Conservation (phyloP, 2,329 filamentous ascomycete genomes). For the Cladosporium halotolerans region DNA sequence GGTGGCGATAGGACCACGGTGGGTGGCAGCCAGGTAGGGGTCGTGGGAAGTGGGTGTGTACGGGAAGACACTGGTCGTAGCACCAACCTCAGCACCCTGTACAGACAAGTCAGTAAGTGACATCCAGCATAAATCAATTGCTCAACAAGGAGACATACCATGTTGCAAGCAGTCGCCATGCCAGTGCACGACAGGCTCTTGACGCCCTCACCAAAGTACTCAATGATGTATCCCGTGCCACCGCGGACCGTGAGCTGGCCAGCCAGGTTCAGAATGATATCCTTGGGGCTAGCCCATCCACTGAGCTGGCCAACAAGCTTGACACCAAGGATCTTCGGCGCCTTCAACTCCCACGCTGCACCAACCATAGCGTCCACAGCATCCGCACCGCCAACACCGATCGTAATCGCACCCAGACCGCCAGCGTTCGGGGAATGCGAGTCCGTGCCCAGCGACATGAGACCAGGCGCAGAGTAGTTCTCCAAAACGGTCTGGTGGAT, state of each 20-base stretch:
- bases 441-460: constrained; percentile 99
- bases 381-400: constrained; percentile 94
- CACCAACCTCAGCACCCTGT: constrained; percentile 73
- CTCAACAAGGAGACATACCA: constrained; percentile 38
- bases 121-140: constrained; percentile 44
- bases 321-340: constrained; percentile 83
- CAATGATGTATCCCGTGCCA: constrained; percentile 89
- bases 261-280: constrained; percentile 85
- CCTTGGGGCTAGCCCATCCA: constrained; percentile 92
- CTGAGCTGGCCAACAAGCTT: constrained; percentile 74
- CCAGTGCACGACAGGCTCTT: constrained; percentile 85
- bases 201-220: constrained; percentile 74
- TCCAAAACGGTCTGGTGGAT: constrained; percentile 97
- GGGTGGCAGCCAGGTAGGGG: constrained; percentile 80
- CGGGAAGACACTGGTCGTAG: constrained; percentile 93
- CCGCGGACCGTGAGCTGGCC: constrained; percentile 82
- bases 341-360: constrained; percentile 95
- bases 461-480: constrained; percentile 92
- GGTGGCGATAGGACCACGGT: constrained; percentile 64
- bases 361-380: constrained; percentile 95
- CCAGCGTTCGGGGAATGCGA: constrained; percentile 98
- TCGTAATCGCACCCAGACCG: constrained; percentile 85
- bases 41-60: constrained; percentile 74
- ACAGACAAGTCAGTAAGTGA: constrained; percentile 60
- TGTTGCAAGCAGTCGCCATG: constrained; percentile 87